These are phyloP conservation scores for Aspergillus chevalieri DNA, from an alignment of 2,329 filamentous ascomycete species.

Conservation along the genomic window DNA sequence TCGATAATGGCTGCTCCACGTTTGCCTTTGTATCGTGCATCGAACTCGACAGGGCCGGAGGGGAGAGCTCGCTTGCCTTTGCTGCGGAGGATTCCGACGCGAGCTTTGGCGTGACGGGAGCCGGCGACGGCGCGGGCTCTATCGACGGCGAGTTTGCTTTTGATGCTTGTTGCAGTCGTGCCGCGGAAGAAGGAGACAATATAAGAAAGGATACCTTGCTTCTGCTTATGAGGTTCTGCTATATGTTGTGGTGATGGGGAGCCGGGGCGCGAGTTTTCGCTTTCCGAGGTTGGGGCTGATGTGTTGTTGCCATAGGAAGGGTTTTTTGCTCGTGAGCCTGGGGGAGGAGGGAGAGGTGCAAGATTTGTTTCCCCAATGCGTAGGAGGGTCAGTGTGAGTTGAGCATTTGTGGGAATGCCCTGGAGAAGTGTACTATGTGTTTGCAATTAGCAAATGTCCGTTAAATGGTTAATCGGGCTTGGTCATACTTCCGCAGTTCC, in stretches of 20 bases:
- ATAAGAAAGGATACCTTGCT: slow-evolving; percentile 13
- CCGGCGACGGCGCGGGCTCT: slow-evolving; percentile 60
- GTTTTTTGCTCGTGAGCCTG: slow-evolving; percentile 14
- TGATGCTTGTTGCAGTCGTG: slow-evolving; percentile 65
- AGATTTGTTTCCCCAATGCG: slow-evolving; percentile 77
- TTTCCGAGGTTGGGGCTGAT: slow-evolving; percentile 51
- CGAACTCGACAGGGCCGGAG: slow-evolving; percentile 67
- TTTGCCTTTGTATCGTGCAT: slow-evolving; percentile 60
- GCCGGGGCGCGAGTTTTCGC: slow-evolving; percentile 60
- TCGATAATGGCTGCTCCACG: slow-evolving; percentile 64
- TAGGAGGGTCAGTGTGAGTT: slow-evolving; percentile 72
- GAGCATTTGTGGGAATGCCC: slow-evolving; percentile 79
- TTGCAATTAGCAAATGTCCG: slow-evolving; percentile 10
- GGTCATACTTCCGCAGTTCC: slow-evolving; percentile 56
- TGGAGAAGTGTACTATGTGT: slow-evolving; percentile 62
- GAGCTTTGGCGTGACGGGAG: slow-evolving; percentile 58
- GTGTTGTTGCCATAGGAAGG: slow-evolving; percentile 35
- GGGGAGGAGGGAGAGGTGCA: slow-evolving; percentile 64
- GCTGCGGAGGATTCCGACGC: slow-evolving; percentile 61
- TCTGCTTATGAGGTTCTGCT: slow-evolving; percentile 15
- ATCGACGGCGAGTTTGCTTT: slow-evolving; percentile 66
- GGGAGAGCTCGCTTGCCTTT: slow-evolving; percentile 34
- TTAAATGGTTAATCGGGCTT: no score
- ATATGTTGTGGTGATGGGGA: slow-evolving; percentile 28
- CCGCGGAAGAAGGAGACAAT: slow-evolving; percentile 61